These are phyloP conservation scores for Eucalyptus erythrocorys DNA, from an alignment of 345 rosid species.

Conservation along the genomic window DNA sequence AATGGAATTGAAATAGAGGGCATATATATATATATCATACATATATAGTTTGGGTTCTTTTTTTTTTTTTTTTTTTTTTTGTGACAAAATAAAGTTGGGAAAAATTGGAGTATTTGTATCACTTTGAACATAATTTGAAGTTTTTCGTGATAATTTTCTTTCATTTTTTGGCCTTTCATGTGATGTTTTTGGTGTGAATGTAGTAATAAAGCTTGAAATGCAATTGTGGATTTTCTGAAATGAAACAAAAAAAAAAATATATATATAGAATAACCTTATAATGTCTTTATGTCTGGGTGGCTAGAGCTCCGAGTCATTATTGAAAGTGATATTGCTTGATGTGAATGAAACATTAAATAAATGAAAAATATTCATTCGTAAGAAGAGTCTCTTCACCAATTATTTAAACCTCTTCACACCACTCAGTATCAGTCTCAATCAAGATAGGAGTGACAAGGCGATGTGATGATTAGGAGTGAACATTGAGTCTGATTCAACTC, in stretches of 20 bases:
- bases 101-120: no score
- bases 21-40: no score
- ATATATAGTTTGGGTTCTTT: no score
- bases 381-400: neutral
- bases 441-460: fast-evolving
- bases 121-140: no score
- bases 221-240: neutral
- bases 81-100: no score
- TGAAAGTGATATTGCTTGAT: neutral
- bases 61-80: no score
- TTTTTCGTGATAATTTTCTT: no score
- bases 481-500: no score
- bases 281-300: no score
- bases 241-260: neutral
- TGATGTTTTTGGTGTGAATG: neutral
- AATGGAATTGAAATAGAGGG: no score
- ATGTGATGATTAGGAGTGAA: neutral
- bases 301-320: no score
- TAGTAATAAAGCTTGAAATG: neutral
- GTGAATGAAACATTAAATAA: no score
- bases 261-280: neutral
- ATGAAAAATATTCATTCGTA: neutral
- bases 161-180: neutral
- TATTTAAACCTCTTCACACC: neutral
- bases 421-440: neutral